phyloP scores from a whole-genome alignment of 2,329 filamentous ascomycete species.

The Trichoderma simmonsii region DNA sequence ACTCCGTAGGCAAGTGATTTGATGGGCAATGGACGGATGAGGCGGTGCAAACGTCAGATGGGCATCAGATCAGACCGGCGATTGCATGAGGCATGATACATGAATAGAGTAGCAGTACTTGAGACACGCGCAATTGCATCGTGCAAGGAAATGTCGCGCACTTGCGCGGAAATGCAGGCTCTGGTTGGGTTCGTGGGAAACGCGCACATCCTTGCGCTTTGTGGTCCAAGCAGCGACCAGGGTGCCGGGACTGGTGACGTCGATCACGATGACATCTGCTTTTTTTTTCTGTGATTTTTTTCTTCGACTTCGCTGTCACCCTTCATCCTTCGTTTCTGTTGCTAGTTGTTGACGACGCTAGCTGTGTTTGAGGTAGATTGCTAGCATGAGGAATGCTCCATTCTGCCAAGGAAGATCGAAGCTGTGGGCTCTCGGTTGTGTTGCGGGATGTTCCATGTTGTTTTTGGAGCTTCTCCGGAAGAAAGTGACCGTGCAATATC shows the following conservation, averaged over 20 bases:
- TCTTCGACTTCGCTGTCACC: not conserved
- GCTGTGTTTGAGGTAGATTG: not conserved
- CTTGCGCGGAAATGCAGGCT: not conserved
- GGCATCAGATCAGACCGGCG: not conserved
- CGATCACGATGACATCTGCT: not conserved
- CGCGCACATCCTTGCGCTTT: not conserved
- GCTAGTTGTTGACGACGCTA: not conserved
- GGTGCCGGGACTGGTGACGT: constrained; percentile 12
- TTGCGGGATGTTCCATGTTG: not conserved
- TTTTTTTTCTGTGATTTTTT: not conserved
- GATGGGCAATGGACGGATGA: not conserved
- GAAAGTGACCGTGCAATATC: too few species aligned
- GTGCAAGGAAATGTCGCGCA: not conserved
- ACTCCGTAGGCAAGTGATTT: not conserved
- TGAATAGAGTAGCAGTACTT: not conserved
- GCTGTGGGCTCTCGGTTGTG: not conserved
- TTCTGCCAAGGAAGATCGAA: not conserved
- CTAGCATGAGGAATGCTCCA: not conserved
- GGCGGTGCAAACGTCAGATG: not conserved
- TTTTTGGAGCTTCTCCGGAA: not conserved
- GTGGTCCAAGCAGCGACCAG: not conserved
- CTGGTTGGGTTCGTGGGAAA: not conserved
- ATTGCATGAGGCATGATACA: not conserved
- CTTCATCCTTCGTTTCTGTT: not conserved
- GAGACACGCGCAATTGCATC: not conserved